Conservation (phyloP, 306 rosid species). For the Prunus persica region Prunus_persica_NCBIv2 NC_034015.1:8140501-8141000, state of each 20-base stretch:
- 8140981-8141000: background rate
- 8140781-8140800: background rate
- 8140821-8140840: slow-evolving; percentile 63
- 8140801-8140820: background rate
- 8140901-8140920: background rate
- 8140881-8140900: background rate
- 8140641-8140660: background rate
- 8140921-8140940: background rate
- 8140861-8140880: slow-evolving; percentile 67
- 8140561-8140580: too few species aligned
- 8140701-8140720: background rate
- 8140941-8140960: background rate
- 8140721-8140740: background rate
- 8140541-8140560: background rate
- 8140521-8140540: background rate
- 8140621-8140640: too few species aligned
- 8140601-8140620: too few species aligned
- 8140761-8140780: background rate
- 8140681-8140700: background rate
- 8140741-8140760: background rate
- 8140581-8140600: too few species aligned
- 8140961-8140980: background rate
- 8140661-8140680: background rate
- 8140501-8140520: background rate
- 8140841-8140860: slow-evolving; percentile 64